These are phyloP conservation scores for Senna tora DNA, from an alignment of 306 rosid species.

Conservation along the genomic window DNA sequence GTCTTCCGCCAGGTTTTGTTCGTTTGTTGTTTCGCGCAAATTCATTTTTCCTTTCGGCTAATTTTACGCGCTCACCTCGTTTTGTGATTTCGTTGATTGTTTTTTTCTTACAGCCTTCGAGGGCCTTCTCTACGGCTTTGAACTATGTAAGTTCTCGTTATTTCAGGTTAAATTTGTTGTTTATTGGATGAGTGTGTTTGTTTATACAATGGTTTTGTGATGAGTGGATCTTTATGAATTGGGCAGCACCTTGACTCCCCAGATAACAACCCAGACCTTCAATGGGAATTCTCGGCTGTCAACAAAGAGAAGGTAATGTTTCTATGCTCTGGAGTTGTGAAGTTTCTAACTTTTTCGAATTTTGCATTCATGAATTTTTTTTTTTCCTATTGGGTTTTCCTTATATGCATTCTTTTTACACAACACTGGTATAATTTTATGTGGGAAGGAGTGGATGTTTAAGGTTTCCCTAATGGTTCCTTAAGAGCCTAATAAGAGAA, in stretches of 20 bases:
- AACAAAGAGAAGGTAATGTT: constrained; percentile 68
- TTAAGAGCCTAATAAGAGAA: background rate
- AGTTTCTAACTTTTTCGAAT: constrained; percentile 3
- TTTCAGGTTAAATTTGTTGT: background rate
- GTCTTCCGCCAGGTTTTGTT: constrained; percentile 72
- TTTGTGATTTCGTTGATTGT: background rate
- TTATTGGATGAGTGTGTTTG: background rate
- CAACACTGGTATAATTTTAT: background rate
- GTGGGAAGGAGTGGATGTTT: background rate
- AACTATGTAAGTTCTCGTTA: constrained; percentile 67
- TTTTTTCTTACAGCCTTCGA: constrained; percentile 56
- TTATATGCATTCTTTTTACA: background rate
- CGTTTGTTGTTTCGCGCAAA: background rate
- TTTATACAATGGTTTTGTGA: constrained; percentile 7
- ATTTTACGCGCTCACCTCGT: constrained; percentile 19
- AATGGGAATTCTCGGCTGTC: constrained; percentile 72
- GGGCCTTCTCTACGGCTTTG: constrained; percentile 87
- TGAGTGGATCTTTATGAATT: constrained; percentile 13
- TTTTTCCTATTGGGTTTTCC: background rate
- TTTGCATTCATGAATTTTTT: background rate
- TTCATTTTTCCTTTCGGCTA: constrained; percentile 14
- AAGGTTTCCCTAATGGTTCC: background rate
- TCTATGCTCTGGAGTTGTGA: background rate
- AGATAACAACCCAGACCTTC: constrained; percentile 77
- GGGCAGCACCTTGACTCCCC: constrained; percentile 85